Percentiles rank a stretch among this genome's conserved stretches.
These are phyloP conservation scores for Racocetra persica DNA, from an alignment of 371 early-diverging fungal species.

Conservation along the genomic window DNA sequence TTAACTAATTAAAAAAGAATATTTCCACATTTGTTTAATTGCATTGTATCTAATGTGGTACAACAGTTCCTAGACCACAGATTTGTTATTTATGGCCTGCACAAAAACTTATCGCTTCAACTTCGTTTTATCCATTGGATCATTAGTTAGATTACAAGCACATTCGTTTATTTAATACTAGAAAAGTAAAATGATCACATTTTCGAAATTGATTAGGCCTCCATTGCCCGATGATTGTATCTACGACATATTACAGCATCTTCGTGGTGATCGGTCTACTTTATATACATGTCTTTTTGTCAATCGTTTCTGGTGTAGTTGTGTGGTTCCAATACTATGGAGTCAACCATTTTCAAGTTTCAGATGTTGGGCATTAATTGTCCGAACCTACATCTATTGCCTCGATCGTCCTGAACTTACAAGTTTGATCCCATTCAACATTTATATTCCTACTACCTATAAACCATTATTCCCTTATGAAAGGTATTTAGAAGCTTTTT, in stretches of 20 bases:
- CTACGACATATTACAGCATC: conserved; percentile 8
- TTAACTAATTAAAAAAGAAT: too few relatives aligned
- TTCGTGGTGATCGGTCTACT: conserved; percentile 4
- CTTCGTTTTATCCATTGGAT: too few relatives aligned
- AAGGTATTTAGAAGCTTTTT: not conserved
- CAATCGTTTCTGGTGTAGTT: not conserved
- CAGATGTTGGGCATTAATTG: not conserved
- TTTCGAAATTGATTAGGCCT: not conserved
- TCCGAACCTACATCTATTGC: not conserved
- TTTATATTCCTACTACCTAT: not conserved
- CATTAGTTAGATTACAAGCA: too few relatives aligned
- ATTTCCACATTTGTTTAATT: too few relatives aligned
- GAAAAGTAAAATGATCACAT: too few relatives aligned
- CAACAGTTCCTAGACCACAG: too few relatives aligned
- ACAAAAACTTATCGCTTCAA: too few relatives aligned
- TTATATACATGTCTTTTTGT: conserved; percentile 24
- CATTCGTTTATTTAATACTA: too few relatives aligned
- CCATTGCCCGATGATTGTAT: conserved; percentile 12
- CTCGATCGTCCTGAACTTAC: not conserved
- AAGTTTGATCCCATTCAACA: not conserved
- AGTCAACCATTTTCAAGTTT: conserved; percentile 26
- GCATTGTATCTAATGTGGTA: too few relatives aligned
- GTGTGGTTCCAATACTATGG: conserved; percentile 14
- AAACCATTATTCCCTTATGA: not conserved
- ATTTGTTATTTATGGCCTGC: too few relatives aligned